A percentile compares a stretch with the other conserved stretches of the same genome.
Conservation (phyloP, 148 eudicot species). For the Rhododendron vialii region DNA sequence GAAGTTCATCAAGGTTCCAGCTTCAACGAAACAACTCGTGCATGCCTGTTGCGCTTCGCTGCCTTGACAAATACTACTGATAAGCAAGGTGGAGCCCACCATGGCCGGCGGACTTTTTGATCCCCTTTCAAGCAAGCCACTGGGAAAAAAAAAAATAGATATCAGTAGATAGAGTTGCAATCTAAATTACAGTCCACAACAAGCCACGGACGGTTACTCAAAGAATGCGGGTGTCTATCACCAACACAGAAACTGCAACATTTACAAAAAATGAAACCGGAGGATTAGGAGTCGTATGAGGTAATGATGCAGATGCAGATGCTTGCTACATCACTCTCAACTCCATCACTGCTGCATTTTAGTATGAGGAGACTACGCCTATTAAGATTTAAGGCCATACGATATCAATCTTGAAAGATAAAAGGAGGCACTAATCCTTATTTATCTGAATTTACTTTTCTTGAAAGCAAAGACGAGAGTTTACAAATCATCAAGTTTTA, state of each 20-base stretch:
- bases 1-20: constrained; percentile 65
- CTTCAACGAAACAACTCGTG: constrained; percentile 91
- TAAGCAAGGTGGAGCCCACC: constrained; percentile 98
- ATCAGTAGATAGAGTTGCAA: not conserved
- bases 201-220: not conserved
- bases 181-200: not conserved
- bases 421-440: not conserved
- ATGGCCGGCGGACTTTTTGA: constrained; percentile 76
- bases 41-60: constrained; percentile 81
- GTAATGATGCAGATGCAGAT: not conserved
- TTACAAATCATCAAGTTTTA: not conserved
- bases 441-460: not conserved
- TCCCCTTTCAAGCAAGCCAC: constrained; percentile 99
- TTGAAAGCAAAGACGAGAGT: not conserved
- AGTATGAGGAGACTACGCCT: not conserved
- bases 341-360: not conserved
- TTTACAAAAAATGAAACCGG: not conserved
- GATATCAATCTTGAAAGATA: not conserved
- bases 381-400: not conserved
- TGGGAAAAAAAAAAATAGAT: constrained; percentile 21
- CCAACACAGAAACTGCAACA: not conserved
- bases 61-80: constrained; percentile 63
- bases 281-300: not conserved
- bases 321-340: not conserved
- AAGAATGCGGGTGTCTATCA: not conserved